Conservation (phyloP, 768 basidiomycete genomes). For the Termitomyces titanicus region DNA sequence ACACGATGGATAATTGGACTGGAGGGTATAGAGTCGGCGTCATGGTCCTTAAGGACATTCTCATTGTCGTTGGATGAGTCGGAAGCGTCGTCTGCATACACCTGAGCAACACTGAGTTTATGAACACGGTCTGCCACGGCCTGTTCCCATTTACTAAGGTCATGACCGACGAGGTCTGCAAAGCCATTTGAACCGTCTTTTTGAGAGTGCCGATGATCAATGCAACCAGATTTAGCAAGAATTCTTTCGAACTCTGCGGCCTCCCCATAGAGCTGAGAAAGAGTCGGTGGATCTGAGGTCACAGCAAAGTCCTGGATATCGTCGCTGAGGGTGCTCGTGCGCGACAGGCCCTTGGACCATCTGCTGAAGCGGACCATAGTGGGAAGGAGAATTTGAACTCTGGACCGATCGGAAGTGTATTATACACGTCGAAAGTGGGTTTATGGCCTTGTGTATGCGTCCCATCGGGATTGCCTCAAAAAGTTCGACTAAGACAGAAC, state of each 20-base stretch:
- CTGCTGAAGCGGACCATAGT: conserved; percentile 5
- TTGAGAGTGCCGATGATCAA: conserved; percentile 13
- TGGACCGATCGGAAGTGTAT: neutral
- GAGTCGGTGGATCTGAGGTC: conserved; percentile 18
- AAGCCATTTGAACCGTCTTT: conserved; percentile 29
- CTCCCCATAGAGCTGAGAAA: conserved; percentile 34
- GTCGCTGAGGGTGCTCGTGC: conserved; percentile 12
- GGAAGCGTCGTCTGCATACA: conserved; percentile 22
- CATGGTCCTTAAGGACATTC: neutral
- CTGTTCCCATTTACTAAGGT: conserved; percentile 33
- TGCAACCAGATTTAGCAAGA: conserved; percentile 24
- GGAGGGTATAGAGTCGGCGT: neutral
- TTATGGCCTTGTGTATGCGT: neutral
- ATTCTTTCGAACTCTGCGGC: conserved; percentile 35
- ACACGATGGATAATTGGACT: conserved; percentile 22
- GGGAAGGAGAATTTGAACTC: neutral
- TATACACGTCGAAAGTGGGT: neutral
- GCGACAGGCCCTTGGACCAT: conserved; percentile 10
- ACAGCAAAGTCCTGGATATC: conserved; percentile 12
- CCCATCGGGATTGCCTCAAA: neutral
- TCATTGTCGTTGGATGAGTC: conserved; percentile 13
- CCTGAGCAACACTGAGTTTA: conserved; percentile 33
- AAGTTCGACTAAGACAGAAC: neutral
- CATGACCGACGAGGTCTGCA: conserved; percentile 37
- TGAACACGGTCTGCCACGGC: conserved; percentile 31